Evolutionary conservation across 768 basidiomycete genomes (phyloP), one percentile per base, ranked within the genome.

Genomic region (Austroboletus festivus): DNA sequence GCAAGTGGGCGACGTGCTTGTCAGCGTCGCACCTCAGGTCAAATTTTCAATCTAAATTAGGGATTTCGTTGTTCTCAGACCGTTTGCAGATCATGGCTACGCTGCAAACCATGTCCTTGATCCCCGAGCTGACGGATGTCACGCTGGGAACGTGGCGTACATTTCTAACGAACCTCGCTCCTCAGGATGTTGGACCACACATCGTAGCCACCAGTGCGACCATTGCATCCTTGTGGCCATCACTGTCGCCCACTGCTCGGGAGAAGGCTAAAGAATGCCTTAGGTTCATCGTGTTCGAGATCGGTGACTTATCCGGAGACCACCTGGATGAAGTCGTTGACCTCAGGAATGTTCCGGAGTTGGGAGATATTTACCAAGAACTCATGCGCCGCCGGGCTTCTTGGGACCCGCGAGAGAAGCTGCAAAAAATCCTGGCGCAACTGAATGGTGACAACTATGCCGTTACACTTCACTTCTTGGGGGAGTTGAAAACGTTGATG

Each of bases 121-220:
- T 90, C 11, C 77, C 79, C 0, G 86, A 86, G 51, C 74, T 99
- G 7, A 80, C 89, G 0, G 81, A 87, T 49, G 84, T 83, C 7
- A 88, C 92, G 0, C 71, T 99, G 3, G 72, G 80, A 26, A 87
- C 83, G 33, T 98, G 93, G 93, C 67, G 78, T 46, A 74, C 70
- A 21, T 96, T 97, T 68, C 69, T 95, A 51, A 77, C 71, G 15
- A 83, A 82, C 2, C 68, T 95, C 18, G 72, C 75, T 3, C 75
- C 80, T 18, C 67, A 64, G 39, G 93, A 98, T 52, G 73, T 93
- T 37, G 85, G 90, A 3, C 83, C 89, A 3, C 85, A 93, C 59
- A 77, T 94, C 41, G 92, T 93, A 4, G 80, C 88, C 4, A 95
- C 92, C 0, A 89, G 85, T 34, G 93, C 95, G 3, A 82, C 88